phyloP scores from a whole-genome alignment of 2,329 filamentous ascomycete genomes.

The Colletotrichum falcatum region DNA sequence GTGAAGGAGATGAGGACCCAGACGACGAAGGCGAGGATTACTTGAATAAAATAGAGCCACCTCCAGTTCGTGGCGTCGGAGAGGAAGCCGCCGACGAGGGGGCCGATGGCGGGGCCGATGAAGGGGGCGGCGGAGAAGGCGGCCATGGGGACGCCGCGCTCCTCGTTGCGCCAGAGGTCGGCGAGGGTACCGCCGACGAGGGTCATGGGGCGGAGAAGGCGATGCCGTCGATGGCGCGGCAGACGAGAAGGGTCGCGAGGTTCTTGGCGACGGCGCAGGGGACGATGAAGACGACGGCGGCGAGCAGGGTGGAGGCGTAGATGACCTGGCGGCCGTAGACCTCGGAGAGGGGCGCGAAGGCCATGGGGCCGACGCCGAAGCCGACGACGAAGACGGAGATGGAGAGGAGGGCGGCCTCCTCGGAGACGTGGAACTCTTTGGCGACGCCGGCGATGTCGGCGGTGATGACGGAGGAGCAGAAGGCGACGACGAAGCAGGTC shows the following conservation, averaged over 20 bases:
- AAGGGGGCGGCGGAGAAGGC: conserved; percentile 87
- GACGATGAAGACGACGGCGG: conserved; percentile 84
- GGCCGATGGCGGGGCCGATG: conserved; percentile 82
- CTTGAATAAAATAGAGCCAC: conserved; percentile 89
- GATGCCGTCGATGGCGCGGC: conserved; percentile 82
- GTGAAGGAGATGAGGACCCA: conserved; percentile 86
- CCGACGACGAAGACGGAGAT: conserved; percentile 85
- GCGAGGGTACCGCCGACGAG: conserved; percentile 85
- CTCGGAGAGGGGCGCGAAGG: conserved; percentile 83
- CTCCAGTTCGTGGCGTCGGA: conserved; percentile 79
- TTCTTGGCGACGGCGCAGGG: conserved; percentile 83
- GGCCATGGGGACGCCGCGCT: conserved; percentile 88
- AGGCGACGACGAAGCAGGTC: conserved; percentile 80
- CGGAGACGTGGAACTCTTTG: conserved; percentile 73
- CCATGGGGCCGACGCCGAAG: conserved; percentile 84
- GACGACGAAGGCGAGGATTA: conserved; percentile 77
- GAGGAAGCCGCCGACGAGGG: conserved; percentile 82
- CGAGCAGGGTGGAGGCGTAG: conserved; percentile 74
- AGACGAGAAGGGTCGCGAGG: conserved; percentile 80
- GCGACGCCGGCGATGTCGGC: conserved; percentile 76
- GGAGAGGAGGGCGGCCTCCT: conserved; percentile 78
- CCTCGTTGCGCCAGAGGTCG: conserved; percentile 86
- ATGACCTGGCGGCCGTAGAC: conserved; percentile 78
- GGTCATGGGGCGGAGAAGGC: conserved; percentile 88
- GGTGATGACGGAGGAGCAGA: conserved; percentile 81